A percentile compares a stretch with the other conserved stretches of the same genome.
Evolutionary conservation across 164 flowering plant species (phyloP).

Genomic region (Umbilicus rupestris): DNA sequence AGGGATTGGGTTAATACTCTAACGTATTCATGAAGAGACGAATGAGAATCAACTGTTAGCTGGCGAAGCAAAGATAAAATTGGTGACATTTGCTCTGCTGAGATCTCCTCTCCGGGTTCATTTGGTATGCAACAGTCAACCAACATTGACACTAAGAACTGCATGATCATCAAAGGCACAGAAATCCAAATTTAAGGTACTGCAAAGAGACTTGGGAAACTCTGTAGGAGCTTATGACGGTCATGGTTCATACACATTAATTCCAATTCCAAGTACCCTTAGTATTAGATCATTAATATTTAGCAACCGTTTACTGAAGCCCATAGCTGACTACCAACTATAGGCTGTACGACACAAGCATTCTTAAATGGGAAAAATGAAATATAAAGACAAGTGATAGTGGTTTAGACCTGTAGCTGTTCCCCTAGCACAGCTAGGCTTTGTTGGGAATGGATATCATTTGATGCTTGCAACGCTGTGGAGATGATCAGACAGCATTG

Average conservation of each 20-base stretch:
- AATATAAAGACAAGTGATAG: not conserved
- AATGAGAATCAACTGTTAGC: slow-evolving; percentile 59
- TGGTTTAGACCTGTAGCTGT: slow-evolving; percentile 62
- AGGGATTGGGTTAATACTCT: slow-evolving; percentile 29
- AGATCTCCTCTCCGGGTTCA: slow-evolving; percentile 22
- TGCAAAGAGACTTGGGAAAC: not conserved
- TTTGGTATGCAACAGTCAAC: slow-evolving; percentile 58
- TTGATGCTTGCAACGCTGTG: slow-evolving; percentile 38
- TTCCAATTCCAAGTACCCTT: not conserved
- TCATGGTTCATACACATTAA: not conserved
- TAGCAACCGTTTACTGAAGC: not conserved
- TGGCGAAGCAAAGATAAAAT: slow-evolving; percentile 51
- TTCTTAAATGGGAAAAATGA: not conserved
- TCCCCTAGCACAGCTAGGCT: slow-evolving; percentile 47
- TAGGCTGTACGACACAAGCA: not conserved
- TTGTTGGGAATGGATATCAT: slow-evolving; percentile 34
- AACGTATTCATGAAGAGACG: slow-evolving; percentile 63
- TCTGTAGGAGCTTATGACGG: not conserved
- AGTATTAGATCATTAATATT: not conserved
- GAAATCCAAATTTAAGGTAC: not conserved
- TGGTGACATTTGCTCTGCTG: slow-evolving; percentile 29
- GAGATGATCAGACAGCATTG: slow-evolving; percentile 75
- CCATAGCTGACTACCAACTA: not conserved
- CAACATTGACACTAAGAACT: slow-evolving; percentile 87
- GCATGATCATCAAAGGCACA: slow-evolving; percentile 8